Percentiles rank a stretch among this genome's conserved stretches.
phyloP scores from a whole-genome alignment of 2,329 filamentous ascomycete species.

The Epichloe hybrida region DNA sequence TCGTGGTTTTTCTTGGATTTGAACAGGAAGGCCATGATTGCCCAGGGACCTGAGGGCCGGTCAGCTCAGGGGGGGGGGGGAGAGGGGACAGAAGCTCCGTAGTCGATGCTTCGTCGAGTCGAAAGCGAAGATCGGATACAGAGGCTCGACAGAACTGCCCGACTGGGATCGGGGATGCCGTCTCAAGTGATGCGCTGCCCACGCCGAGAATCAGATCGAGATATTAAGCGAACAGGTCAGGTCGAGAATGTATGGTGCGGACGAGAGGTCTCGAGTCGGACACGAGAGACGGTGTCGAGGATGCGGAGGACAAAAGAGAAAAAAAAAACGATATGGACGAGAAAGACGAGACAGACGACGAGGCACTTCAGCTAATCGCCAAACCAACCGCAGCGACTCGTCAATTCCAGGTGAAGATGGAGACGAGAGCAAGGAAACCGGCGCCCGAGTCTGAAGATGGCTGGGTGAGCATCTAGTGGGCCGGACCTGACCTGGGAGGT shows the following conservation, averaged over 20 bases:
- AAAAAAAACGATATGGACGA: neutral
- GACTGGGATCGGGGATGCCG: neutral
- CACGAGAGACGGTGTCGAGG: slow-evolving; percentile 4
- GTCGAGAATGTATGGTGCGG: neutral
- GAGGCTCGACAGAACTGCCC: neutral
- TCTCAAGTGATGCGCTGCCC: neutral
- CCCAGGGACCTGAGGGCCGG: slow-evolving; percentile 26
- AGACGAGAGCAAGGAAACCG: slow-evolving; percentile 19
- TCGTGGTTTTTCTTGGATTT: slow-evolving; percentile 69
- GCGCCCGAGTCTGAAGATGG: slow-evolving; percentile 27
- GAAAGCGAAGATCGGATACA: neutral
- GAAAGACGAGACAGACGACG: neutral
- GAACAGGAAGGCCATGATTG: slow-evolving; percentile 67
- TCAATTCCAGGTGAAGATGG: slow-evolving; percentile 11
- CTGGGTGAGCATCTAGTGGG: slow-evolving; percentile 29
- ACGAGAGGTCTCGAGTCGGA: neutral
- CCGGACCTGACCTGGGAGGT: slow-evolving; percentile 16
- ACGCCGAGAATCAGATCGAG: neutral
- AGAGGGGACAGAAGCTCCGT: neutral
- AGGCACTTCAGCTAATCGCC: neutral
- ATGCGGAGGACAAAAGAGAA: neutral
- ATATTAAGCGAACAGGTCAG: neutral
- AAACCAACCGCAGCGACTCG: slow-evolving; percentile 4
- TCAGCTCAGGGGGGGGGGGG: slow-evolving; percentile 2
- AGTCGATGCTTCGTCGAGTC: neutral